A percentile compares a stretch with the other conserved stretches of the same genome.
phyloP scores from a whole-genome alignment of 2,329 filamentous ascomycete species.

The Alternaria solani region DNA sequence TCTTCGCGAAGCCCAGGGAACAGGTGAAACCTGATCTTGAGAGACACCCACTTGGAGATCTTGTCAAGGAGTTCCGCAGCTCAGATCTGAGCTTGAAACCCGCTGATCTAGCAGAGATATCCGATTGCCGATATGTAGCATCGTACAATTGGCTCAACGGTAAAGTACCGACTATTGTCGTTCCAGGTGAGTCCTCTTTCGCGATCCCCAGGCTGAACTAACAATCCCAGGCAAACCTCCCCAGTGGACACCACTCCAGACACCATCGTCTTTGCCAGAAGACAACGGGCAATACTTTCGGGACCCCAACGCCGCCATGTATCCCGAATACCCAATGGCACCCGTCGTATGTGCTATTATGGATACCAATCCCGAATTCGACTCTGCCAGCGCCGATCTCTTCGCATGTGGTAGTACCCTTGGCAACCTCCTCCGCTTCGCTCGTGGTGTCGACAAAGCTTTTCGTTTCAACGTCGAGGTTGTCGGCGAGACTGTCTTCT shows the following conservation, averaged over 20 bases:
- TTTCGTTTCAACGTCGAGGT: conserved; percentile 69
- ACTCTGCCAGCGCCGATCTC: conserved; percentile 58
- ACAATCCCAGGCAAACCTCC: conserved; percentile 58
- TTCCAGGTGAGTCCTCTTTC: conserved; percentile 33
- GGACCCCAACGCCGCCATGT: conserved; percentile 63
- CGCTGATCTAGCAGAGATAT: conserved; percentile 41
- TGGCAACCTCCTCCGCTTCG: conserved; percentile 68
- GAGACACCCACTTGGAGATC: conserved; percentile 41
- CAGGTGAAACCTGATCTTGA: conserved; percentile 31
- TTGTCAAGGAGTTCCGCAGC: conserved; percentile 30
- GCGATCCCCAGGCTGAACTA: neutral
- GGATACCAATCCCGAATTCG: conserved; percentile 48
- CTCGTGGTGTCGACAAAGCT: conserved; percentile 53
- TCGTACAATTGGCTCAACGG: conserved; percentile 63
- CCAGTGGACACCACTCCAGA: conserved; percentile 57
- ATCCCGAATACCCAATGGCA: conserved; percentile 60
- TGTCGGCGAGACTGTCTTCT: conserved; percentile 66
- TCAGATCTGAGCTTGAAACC: conserved; percentile 16
- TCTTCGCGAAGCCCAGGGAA: conserved; percentile 19
- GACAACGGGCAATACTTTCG: conserved; percentile 63
- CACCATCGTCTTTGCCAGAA: conserved; percentile 46
- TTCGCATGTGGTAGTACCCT: conserved; percentile 69
- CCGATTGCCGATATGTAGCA: conserved; percentile 54
- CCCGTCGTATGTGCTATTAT: conserved; percentile 58
- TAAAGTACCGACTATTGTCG: conserved; percentile 48